phyloP scores from a whole-genome alignment of 108 stramenopile genomes.

The Heterococcus sp. region DNA sequence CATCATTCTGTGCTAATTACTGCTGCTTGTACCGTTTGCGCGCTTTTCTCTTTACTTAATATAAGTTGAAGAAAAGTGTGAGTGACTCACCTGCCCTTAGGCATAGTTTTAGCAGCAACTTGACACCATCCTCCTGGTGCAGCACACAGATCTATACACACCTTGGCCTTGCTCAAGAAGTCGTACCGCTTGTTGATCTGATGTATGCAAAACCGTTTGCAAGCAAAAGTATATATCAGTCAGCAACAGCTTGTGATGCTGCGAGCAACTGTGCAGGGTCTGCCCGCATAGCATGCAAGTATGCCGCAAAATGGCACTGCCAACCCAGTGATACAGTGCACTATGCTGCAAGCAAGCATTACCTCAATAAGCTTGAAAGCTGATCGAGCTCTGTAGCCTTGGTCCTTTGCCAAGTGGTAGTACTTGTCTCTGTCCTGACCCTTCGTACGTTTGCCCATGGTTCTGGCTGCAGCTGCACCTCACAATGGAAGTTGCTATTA shows the following conservation, averaged over 20 bases:
- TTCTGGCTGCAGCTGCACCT: too few species aligned
- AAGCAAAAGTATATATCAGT: background rate
- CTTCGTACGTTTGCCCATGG: constrained; percentile 51
- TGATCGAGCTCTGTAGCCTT: constrained; percentile 79
- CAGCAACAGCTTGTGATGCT: background rate
- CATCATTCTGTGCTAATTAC: too few species aligned
- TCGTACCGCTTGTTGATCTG: constrained; percentile 97
- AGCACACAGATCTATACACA: constrained; percentile 92
- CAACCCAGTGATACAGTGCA: background rate
- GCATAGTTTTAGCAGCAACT: constrained; percentile 77
- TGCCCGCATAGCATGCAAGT: background rate
- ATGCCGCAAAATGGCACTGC: background rate
- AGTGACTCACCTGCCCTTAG: constrained; percentile 10
- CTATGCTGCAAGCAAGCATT: background rate
- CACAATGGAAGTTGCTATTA: too few species aligned
- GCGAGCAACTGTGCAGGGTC: background rate
- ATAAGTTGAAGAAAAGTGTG: too few species aligned
- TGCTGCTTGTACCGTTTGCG: too few species aligned
- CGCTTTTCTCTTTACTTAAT: too few species aligned
- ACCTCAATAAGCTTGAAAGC: constrained; percentile 89
- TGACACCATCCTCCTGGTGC: constrained; percentile 99
- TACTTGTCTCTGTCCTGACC: constrained; percentile 61
- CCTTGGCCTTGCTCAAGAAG: constrained; percentile 71
- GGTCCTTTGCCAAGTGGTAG: constrained; percentile 90
- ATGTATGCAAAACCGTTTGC: background rate